Evolutionary conservation across 2,329 filamentous ascomycete species (phyloP), one percentile per base, ranked within the genome.

Genomic region (Calonectria hongkongensis): DNA sequence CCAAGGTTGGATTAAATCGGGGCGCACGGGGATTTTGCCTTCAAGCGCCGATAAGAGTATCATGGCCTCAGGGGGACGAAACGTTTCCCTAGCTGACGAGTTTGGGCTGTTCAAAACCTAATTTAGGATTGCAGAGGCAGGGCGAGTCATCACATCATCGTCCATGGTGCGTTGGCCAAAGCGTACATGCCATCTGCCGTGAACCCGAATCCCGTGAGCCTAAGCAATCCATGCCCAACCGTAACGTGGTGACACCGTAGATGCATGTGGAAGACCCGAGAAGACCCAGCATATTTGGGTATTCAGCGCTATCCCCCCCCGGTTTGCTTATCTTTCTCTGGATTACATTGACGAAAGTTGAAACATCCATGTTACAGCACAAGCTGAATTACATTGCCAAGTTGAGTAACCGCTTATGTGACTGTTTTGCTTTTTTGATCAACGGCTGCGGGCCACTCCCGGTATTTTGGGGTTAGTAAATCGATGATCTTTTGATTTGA

Each of bases 21-120:
- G 54, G 54, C 54, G n/a, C 33, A 60, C 54, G 54, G 54, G 54
- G 33, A 15, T 60, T 60, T 41, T 41, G 54, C 54, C 54, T 41
- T 41, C 54, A 60, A 60, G 54, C 54, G 54, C 54, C 54, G 54
- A 60, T 60, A 60, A 60, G 21, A 30, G 54, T 60, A 60, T 60
- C 36, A 41, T 39, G 54, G 54, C 54, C 54, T 60, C 54, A 60
- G 54, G 54, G 36, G 21, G 33, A 15, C 21, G 54, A 60, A 60
- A 60, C 54, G 36, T 60, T 60, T 60, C 54, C 21, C 33, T 18
- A 30, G 25, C 54, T 16, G 15, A 36, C 25, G 9, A 36, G 33
- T 30, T 60, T 39, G 54, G 54, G 21, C 39, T 27, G 15, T 41
- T 21, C 54, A 27, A 41, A 60, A 41, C 33, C 54, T 41, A 41